phyloP scores from a whole-genome alignment of 805 yeast genomes.

The Saccharomycopsis sp. region DNA sequence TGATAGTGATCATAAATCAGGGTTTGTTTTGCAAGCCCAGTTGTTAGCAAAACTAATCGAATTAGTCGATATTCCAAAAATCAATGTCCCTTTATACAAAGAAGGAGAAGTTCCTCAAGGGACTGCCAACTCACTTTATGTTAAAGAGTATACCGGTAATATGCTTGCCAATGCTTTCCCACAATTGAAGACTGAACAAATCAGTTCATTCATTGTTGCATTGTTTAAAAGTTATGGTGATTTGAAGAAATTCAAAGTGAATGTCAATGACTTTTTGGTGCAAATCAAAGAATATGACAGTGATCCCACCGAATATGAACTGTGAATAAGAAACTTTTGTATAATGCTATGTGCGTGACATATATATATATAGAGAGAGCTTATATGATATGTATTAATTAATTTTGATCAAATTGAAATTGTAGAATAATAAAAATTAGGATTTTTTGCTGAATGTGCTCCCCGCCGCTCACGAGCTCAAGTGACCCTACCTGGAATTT shows the following conservation, averaged over 20 bases:
- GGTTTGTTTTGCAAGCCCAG: constrained; percentile 80
- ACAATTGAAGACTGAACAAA: constrained; percentile 75
- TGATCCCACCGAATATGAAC: constrained; percentile 29
- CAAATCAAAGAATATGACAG: constrained; percentile 96
- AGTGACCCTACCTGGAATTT: no score
- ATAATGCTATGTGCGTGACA: no score
- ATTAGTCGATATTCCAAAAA: constrained; percentile 66
- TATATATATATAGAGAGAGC: no score
- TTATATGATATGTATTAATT: no score
- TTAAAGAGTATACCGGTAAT: constrained; percentile 72
- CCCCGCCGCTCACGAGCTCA: no score
- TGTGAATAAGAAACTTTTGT: no score
- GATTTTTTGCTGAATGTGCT: no score
- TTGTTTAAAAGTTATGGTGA: constrained; percentile 66
- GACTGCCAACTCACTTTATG: constrained; percentile 66
- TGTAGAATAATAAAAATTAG: no score
- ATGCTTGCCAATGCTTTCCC: constrained; percentile 87
- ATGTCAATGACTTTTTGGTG: constrained; percentile 88
- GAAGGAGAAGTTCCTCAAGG: constrained; percentile 80
- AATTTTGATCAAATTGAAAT: no score
- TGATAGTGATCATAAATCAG: constrained; percentile 96
- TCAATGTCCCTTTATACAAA: constrained; percentile 67
- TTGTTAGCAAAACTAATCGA: constrained; percentile 76
- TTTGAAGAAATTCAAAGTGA: constrained; percentile 65
- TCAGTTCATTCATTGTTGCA: constrained; percentile 70